These are phyloP conservation scores for Triticum urartu DNA, from an alignment of 176 grass and related monocot genomes.

Conservation along the genomic window DNA sequence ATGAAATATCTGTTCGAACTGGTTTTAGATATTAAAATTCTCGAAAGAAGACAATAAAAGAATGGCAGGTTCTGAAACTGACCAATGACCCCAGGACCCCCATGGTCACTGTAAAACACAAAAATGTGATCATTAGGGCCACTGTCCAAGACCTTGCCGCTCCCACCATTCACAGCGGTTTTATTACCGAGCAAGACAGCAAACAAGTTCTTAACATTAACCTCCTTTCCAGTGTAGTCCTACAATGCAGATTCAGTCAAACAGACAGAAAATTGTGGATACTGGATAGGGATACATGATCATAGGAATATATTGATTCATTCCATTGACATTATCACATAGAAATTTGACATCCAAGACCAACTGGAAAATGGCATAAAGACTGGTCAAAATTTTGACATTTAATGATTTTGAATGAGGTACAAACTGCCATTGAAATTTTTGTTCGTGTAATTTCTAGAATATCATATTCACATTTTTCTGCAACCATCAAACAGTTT, in stretches of 20 bases:
- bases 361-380: neutral
- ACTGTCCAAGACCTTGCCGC: conserved; percentile 82
- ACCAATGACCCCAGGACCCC: conserved; percentile 90
- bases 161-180: conserved; percentile 76
- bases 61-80: conserved; percentile 24
- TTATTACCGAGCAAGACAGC: conserved; percentile 86
- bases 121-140: conserved; percentile 95
- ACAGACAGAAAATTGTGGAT: neutral
- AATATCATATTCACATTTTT: neutral
- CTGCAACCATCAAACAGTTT: neutral
- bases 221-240: conserved; percentile 85
- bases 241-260: conserved; percentile 11
- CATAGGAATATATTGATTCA: neutral
- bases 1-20: neutral
- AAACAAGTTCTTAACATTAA: conserved; percentile 73
- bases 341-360: neutral
- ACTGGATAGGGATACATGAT: neutral
- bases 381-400: too few species aligned
- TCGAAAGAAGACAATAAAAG: neutral
- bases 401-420: conserved; percentile 3
- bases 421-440: neutral
- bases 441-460: neutral
- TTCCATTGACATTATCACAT: neutral
- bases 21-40: neutral
- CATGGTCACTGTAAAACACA: conserved; percentile 87